Conservation (phyloP, 2,329 filamentous ascomycete genomes). For the Lecanosticta acicola region DNA sequence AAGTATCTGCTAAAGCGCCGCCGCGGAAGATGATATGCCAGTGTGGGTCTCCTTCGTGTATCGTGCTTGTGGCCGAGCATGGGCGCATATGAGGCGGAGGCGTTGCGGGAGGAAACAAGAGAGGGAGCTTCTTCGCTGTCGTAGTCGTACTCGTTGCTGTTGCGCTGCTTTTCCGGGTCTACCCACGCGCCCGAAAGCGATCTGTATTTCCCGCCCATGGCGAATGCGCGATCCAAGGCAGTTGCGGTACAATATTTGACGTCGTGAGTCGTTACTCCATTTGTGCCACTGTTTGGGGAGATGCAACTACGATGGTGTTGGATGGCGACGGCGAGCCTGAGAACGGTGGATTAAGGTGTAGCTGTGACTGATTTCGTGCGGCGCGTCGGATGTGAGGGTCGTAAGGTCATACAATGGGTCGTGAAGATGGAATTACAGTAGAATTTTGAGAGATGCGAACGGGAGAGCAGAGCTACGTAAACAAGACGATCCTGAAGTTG, state of each 20-base stretch:
- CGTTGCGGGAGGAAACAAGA: conserved; percentile 25
- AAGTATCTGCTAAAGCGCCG: conserved; percentile 72
- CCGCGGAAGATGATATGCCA: conserved; percentile 33
- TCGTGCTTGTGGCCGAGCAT: conserved; percentile 27
- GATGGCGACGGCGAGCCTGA: not conserved
- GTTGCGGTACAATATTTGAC: not conserved
- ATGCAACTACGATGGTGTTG: not conserved
- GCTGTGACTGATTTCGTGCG: conserved; percentile 1
- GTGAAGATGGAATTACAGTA: not conserved
- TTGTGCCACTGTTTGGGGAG: not conserved
- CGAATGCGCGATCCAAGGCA: not conserved
- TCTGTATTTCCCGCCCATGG: conserved; percentile 26
- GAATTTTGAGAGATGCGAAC: not conserved
- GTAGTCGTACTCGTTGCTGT: conserved; percentile 30
- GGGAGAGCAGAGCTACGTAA: not conserved
- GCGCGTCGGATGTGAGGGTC: not conserved
- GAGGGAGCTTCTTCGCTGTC: conserved; percentile 28
- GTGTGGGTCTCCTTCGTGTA: conserved; percentile 22
- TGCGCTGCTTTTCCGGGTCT: conserved; percentile 37
- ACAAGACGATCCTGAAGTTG: not conserved
- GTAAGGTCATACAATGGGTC: not conserved
- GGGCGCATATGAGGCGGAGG: conserved; percentile 22
- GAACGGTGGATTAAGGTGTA: not conserved
- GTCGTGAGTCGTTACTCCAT: conserved; percentile 1
- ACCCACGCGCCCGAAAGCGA: conserved; percentile 30